Conservation (phyloP, 345 rosid genomes). For the Populus deltoides region DNA sequence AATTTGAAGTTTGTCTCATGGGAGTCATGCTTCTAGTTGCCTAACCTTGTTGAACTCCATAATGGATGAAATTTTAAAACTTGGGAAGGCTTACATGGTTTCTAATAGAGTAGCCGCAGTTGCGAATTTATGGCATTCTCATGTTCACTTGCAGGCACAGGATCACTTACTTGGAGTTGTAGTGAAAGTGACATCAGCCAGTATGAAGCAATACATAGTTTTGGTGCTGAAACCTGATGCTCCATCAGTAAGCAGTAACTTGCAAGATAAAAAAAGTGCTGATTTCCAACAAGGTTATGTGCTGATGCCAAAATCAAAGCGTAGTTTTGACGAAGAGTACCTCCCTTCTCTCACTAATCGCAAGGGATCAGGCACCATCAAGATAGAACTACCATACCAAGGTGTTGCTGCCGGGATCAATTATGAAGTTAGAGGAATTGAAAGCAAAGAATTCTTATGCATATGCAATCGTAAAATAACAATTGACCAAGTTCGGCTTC, state of each 20-base stretch:
- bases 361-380: constrained; percentile 62
- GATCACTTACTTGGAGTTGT: constrained; percentile 89
- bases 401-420: constrained; percentile 79
- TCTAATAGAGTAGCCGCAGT: neutral
- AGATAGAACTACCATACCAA: constrained; percentile 58
- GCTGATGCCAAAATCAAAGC: constrained; percentile 74
- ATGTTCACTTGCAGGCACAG: constrained; percentile 44
- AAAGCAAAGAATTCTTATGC: constrained; percentile 57
- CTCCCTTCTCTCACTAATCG: constrained; percentile 43
- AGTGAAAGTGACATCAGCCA: constrained; percentile 48
- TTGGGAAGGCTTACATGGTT: neutral
- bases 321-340: constrained; percentile 62
- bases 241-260: constrained; percentile 37
- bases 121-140: constrained; percentile 19
- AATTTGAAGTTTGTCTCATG: neutral
- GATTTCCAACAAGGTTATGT: constrained; percentile 52
- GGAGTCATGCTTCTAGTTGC: neutral
- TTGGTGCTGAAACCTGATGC: constrained; percentile 72
- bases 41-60: neutral
- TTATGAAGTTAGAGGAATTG: constrained; percentile 78
- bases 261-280: constrained; percentile 49
- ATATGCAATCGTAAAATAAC: constrained; percentile 58
- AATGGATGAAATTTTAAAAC: neutral
- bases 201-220: constrained; percentile 58
- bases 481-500: constrained; percentile 64